Percentiles rank a stretch among this genome's conserved stretches.
Evolutionary conservation across 176 grass and related monocot genomes (phyloP).

Genomic region (Lolium perenne): DNA sequence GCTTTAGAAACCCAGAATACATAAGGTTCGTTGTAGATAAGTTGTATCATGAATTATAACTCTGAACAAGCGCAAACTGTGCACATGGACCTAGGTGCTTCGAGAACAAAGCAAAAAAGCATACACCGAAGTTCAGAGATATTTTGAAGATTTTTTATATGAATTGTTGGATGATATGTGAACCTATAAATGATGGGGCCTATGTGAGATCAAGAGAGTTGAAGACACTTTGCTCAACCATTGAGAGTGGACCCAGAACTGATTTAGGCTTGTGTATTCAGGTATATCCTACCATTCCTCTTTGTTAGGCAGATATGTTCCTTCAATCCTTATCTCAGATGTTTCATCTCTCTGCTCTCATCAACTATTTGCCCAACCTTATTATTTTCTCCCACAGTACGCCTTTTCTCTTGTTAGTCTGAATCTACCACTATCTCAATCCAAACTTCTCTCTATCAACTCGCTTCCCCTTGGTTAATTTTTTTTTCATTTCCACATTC

Average conservation of each 20-base stretch:
- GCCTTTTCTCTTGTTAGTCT: neutral
- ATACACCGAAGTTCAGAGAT: neutral
- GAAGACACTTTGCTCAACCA: neutral
- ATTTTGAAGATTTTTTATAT: neutral
- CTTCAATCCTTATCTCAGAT: neutral
- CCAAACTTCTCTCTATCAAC: neutral
- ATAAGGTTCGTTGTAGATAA: neutral
- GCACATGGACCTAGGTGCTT: too few relatives aligned
- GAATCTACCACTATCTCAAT: neutral
- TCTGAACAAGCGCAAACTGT: neutral
- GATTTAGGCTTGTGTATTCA: neutral
- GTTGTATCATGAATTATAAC: conserved; percentile 7
- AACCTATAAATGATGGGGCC: neutral
- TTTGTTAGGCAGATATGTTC: neutral
- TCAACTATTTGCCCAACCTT: neutral
- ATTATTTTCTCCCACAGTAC: neutral
- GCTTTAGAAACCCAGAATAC: conserved; percentile 20
- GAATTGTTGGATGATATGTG: neutral
- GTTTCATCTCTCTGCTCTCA: neutral
- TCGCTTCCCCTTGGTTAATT: neutral
- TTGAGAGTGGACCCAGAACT: neutral
- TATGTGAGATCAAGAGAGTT: neutral
- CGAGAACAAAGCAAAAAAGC: neutral
- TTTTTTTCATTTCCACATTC: neutral
- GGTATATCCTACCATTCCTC: neutral